A percentile compares a stretch with the other conserved stretches of the same genome.
Conservation (phyloP, 129 eudicot species). For the Pittosporum tobira region DNA sequence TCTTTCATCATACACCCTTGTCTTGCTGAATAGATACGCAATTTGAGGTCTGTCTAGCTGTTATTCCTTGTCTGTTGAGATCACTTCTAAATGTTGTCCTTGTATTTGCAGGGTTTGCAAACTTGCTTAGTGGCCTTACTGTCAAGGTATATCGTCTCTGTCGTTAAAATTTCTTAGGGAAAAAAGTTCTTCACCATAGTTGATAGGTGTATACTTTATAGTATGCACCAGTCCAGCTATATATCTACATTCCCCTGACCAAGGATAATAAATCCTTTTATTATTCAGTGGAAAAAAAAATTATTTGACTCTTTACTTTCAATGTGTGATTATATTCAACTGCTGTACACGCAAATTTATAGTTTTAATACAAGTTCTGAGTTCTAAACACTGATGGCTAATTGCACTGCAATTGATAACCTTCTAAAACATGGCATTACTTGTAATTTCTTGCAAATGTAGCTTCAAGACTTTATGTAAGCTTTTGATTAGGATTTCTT, state of each 20-base stretch:
- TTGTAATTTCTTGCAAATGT: too few species aligned
- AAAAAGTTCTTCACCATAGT: conserved; percentile 9
- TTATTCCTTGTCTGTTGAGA: neutral
- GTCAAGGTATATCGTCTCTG: conserved; percentile 41
- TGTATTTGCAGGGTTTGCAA: conserved; percentile 56
- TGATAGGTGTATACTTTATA: conserved; percentile 4
- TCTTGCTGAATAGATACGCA: neutral
- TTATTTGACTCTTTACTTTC: too few species aligned
- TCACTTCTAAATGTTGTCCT: conserved; percentile 2
- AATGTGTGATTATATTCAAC: too few species aligned
- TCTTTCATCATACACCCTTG: neutral
- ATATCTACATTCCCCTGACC: neutral
- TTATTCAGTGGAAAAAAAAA: too few species aligned
- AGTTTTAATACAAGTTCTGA: too few species aligned
- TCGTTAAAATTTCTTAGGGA: conserved; percentile 5
- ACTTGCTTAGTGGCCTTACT: conserved; percentile 67
- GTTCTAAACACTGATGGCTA: too few species aligned
- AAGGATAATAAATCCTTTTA: too few species aligned
- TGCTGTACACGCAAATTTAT: too few species aligned
- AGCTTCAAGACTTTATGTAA: too few species aligned
- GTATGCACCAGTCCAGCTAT: neutral
- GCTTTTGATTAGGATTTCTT: too few species aligned
- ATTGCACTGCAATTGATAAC: too few species aligned
- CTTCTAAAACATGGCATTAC: too few species aligned
- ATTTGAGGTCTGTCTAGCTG: neutral